Percentiles rank a stretch among this genome's conserved stretches.
phyloP scores from a whole-genome alignment of 2,329 filamentous ascomycete species.

The Diaporthe sp. region DNA sequence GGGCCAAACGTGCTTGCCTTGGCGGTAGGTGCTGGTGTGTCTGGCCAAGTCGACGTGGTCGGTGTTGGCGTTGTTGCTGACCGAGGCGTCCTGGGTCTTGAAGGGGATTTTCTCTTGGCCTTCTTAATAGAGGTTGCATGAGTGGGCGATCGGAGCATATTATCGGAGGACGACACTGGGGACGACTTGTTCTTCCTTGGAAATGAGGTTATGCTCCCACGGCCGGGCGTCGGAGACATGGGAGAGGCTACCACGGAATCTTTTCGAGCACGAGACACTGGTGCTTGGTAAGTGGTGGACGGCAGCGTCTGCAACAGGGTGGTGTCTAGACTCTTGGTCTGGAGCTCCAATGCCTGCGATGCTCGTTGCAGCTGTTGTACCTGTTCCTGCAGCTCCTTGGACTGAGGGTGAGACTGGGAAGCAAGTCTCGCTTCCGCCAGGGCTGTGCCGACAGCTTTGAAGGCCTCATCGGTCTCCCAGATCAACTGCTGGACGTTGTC shows the following conservation, averaged over 20 bases:
- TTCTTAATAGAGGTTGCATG: slow-evolving; percentile 33
- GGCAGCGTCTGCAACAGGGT: slow-evolving; percentile 26
- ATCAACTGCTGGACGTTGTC: slow-evolving; percentile 60
- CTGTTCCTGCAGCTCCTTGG: slow-evolving; percentile 21
- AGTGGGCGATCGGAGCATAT: slow-evolving; percentile 33
- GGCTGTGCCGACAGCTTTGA: slow-evolving; percentile 58
- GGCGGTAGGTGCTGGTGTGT: slow-evolving; percentile 18
- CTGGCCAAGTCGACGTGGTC: slow-evolving; percentile 18
- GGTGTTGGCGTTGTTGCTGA: slow-evolving; percentile 21
- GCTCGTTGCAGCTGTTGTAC: slow-evolving; percentile 32
- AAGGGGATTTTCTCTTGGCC: slow-evolving; percentile 32
- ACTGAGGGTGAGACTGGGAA: slow-evolving; percentile 40
- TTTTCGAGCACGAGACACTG: neutral
- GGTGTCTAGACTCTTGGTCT: slow-evolving; percentile 16
- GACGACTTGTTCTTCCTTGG: slow-evolving; percentile 30
- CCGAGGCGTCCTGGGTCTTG: slow-evolving; percentile 27
- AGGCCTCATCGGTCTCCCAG: slow-evolving; percentile 63
- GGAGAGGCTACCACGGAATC: slow-evolving; percentile 30
- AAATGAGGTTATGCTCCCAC: slow-evolving; percentile 19
- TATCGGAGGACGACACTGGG: slow-evolving; percentile 20
- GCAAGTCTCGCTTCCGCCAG: slow-evolving; percentile 53
- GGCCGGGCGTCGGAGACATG: slow-evolving; percentile 33
- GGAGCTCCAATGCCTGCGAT: slow-evolving; percentile 27
- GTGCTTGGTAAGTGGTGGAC: neutral
- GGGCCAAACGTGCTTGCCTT: slow-evolving; percentile 30